phyloP scores from a whole-genome alignment of 2,329 filamentous ascomycete genomes.

The Curvularia eragrostidis region DNA sequence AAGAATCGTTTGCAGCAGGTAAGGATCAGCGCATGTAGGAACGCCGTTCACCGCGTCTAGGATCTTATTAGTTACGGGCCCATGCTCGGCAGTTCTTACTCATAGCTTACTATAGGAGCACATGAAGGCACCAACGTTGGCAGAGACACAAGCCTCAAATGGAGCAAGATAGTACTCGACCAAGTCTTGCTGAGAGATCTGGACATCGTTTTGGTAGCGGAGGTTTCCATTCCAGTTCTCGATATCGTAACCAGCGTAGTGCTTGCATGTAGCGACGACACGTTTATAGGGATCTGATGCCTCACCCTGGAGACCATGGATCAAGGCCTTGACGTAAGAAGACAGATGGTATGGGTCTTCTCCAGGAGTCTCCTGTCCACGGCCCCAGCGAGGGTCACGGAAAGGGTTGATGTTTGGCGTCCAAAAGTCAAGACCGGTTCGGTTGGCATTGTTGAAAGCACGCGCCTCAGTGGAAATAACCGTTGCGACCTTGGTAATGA shows the following conservation, averaged over 20 bases:
- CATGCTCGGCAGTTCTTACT: background rate
- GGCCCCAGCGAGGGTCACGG: slow-evolving; percentile 67
- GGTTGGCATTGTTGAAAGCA: slow-evolving; percentile 68
- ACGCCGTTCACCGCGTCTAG: slow-evolving; percentile 67
- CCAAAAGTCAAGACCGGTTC: slow-evolving; percentile 64
- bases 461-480: slow-evolving; percentile 67
- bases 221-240: slow-evolving; percentile 42
- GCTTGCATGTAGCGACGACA: slow-evolving; percentile 44
- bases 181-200: slow-evolving; percentile 67
- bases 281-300: slow-evolving; percentile 34
- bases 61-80: slow-evolving; percentile 46
- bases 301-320: slow-evolving; percentile 62
- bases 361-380: slow-evolving; percentile 60
- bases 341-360: slow-evolving; percentile 63
- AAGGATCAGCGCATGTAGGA: slow-evolving; percentile 68
- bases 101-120: slow-evolving; percentile 55
- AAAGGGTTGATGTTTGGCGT: slow-evolving; percentile 73
- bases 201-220: slow-evolving; percentile 61
- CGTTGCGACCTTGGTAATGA: slow-evolving; percentile 65
- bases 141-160: slow-evolving; percentile 62
- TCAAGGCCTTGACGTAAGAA: slow-evolving; percentile 60
- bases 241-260: slow-evolving; percentile 49
- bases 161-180: slow-evolving; percentile 72
- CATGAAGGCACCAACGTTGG: slow-evolving; percentile 61
- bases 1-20: slow-evolving; percentile 68